A percentile compares a stretch with the other conserved stretches of the same genome.
phyloP scores from a whole-genome alignment of 257 asterid species.

The Fraxinus pennsylvanica region DNA sequence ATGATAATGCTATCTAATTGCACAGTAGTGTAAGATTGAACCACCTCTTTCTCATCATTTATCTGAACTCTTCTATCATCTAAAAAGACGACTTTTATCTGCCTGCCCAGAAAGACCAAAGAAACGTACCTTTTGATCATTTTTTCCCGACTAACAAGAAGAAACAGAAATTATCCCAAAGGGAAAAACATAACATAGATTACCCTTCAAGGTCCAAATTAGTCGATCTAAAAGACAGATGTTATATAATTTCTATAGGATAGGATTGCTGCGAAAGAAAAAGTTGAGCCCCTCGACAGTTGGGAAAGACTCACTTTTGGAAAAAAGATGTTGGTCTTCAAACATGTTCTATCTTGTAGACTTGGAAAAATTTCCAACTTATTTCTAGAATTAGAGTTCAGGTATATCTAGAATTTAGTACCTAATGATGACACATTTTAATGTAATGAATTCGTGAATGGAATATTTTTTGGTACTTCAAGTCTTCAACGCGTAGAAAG shows the following conservation, averaged over 20 bases:
- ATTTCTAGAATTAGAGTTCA: background rate
- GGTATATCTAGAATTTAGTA: background rate
- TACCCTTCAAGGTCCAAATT: background rate
- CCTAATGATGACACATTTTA: background rate
- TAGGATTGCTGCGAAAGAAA: background rate
- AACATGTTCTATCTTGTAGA: background rate
- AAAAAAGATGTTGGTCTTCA: background rate
- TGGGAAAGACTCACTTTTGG: background rate
- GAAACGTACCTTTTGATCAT: background rate
- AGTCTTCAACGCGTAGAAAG: background rate
- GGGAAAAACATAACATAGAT: background rate
- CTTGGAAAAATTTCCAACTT: background rate
- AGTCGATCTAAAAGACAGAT: background rate
- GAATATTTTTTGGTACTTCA: background rate
- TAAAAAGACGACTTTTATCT: background rate
- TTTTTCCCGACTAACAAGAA: background rate
- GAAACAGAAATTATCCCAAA: background rate
- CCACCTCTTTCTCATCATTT: background rate
- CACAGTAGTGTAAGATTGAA: background rate
- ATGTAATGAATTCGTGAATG: background rate
- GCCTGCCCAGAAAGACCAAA: background rate
- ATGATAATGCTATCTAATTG: background rate
- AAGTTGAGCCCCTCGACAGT: background rate
- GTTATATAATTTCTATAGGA: background rate
- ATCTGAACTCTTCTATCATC: background rate